Conservation (phyloP, 805 yeast genomes). For the Candida schatavii region DNA sequence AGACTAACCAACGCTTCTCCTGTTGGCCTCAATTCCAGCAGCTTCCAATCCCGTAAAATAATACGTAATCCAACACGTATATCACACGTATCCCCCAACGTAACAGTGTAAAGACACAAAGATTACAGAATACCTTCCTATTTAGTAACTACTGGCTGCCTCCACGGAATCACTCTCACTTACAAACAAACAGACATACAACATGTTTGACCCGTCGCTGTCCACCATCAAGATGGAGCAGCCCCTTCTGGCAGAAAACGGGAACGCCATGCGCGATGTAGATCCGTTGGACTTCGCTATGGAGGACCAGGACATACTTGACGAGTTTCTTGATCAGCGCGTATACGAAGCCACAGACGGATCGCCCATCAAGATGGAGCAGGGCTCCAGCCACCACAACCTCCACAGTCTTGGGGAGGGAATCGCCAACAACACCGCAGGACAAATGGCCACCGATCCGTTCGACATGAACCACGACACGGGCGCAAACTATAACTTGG, state of each 20-base stretch:
- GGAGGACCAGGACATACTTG: slow-evolving; percentile 49
- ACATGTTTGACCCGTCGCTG: too few relatives aligned
- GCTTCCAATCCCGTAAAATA: too few relatives aligned
- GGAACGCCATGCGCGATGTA: not conserved
- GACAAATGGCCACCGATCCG: not conserved
- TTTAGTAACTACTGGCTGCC: too few relatives aligned
- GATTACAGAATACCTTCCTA: too few relatives aligned
- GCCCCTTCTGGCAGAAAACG: not conserved
- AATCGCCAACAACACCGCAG: not conserved
- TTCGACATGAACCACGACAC: not conserved
- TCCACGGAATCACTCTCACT: too few relatives aligned
- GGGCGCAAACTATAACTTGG: not conserved
- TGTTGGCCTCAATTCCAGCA: too few relatives aligned
- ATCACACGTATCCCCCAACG: too few relatives aligned
- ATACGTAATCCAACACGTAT: too few relatives aligned
- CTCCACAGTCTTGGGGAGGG: not conserved
- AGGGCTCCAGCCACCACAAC: not conserved
- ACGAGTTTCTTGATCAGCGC: slow-evolving; percentile 55
- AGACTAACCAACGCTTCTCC: too few relatives aligned
- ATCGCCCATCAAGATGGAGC: slow-evolving; percentile 1
- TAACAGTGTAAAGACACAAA: too few relatives aligned
- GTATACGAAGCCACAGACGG: slow-evolving; percentile 38
- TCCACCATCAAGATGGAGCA: not conserved
- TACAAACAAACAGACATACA: too few relatives aligned
- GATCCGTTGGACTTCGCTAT: slow-evolving; percentile 4